Evolutionary conservation across 768 basidiomycete species (phyloP).

Genomic region (Punctularia strigosozonata): DNA sequence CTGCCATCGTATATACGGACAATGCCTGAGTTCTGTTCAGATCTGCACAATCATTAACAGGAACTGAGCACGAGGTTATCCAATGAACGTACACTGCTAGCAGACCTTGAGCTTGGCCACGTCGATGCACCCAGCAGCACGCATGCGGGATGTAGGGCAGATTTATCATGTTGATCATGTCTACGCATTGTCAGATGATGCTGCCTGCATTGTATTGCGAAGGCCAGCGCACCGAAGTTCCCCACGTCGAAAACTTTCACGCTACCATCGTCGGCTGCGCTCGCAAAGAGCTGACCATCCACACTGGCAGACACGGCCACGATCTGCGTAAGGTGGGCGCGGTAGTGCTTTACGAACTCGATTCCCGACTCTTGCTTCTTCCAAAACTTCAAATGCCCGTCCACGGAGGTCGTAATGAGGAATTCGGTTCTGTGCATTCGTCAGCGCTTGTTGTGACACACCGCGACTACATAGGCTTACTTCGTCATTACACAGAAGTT

Average conservation of each 20-base stretch:
- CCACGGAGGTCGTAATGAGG: constrained; percentile 85
- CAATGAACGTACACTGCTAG: constrained; percentile 68
- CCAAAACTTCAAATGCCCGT: constrained; percentile 97
- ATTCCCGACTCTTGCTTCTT: constrained; percentile 95
- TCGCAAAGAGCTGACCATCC: constrained; percentile 89
- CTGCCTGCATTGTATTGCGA: constrained; percentile 1
- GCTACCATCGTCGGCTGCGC: constrained; percentile 81
- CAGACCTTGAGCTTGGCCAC: constrained; percentile 78
- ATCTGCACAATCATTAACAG: constrained; percentile 32
- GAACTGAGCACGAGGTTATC: constrained; percentile 4
- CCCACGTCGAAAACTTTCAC: constrained; percentile 96
- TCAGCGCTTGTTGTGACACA: background rate
- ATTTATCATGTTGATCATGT: constrained; percentile 98
- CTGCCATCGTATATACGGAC: constrained; percentile 91
- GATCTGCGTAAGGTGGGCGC: constrained; percentile 78
- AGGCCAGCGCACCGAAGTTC: constrained; percentile 71
- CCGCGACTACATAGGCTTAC: constrained; percentile 30
- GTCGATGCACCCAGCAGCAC: constrained; percentile 91
- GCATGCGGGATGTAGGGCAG: constrained; percentile 76
- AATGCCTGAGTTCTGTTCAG: constrained; percentile 60
- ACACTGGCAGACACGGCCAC: constrained; percentile 75
- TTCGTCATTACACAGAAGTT: constrained; percentile 85
- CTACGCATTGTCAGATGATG: constrained; percentile 25
- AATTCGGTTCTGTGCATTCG: constrained; percentile 66
- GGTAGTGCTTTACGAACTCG: constrained; percentile 97